phyloP scores from a whole-genome alignment of 1,284 basidiomycete species.

The Polyporus tsugae region DNA sequence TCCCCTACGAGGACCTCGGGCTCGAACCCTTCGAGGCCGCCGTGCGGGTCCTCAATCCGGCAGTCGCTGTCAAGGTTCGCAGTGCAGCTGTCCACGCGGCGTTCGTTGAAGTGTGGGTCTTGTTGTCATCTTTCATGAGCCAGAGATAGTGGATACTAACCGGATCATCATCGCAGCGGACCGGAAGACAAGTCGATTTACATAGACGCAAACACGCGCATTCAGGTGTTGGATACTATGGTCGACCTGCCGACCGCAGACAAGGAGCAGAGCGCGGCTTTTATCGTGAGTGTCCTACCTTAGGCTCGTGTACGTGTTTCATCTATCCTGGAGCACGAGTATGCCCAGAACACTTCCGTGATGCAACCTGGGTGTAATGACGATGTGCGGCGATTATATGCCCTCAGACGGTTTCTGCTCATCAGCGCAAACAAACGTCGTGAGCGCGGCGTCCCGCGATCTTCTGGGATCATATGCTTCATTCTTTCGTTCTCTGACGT shows the following conservation, averaged over 20 bases:
- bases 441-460: too few species aligned
- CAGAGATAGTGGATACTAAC: conserved; percentile 4
- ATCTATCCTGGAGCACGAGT: conserved; percentile 7
- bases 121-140: conserved; percentile 8
- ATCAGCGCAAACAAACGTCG: too few species aligned
- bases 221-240: conserved; percentile 76
- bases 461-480: too few species aligned
- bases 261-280: conserved; percentile 87
- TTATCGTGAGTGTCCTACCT: conserved; percentile 63
- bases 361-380: too few species aligned
- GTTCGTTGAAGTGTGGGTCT: conserved; percentile 71
- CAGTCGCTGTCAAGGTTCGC: conserved; percentile 83
- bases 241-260: conserved; percentile 76
- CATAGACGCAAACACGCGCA: conserved; percentile 74
- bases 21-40: conserved; percentile 79
- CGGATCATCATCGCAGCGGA: conserved; percentile 42
- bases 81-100: conserved; percentile 84
- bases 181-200: conserved; percentile 65
- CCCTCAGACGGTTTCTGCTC: too few species aligned
- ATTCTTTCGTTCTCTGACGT: too few species aligned
- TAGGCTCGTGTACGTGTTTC: background rate
- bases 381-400: too few species aligned
- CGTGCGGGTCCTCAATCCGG: conserved; percentile 79
- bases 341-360: too few species aligned
- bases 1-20: conserved; percentile 74